Conservation (phyloP, 306 rosid genomes). For the Lithocarpus polystachyus region DNA sequence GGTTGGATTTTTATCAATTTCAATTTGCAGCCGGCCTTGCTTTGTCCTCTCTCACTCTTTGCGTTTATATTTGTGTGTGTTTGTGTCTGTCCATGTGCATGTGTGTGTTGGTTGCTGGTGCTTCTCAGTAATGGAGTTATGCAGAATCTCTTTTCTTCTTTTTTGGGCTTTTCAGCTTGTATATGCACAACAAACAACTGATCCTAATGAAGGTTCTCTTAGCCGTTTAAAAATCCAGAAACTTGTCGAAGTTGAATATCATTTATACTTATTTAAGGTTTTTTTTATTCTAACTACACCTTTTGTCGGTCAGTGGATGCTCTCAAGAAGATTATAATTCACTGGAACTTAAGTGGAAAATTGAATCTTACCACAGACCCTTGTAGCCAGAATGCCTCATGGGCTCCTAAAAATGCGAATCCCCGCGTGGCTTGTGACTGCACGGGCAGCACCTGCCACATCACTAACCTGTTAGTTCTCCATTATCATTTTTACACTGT, state of each 20-base stretch:
- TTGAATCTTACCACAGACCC: constrained; percentile 27
- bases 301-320: constrained; percentile 23
- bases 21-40: constrained; percentile 31
- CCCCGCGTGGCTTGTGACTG: constrained; percentile 34
- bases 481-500: not conserved
- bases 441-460: constrained; percentile 21
- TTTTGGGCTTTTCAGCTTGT: constrained; percentile 23
- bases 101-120: not conserved
- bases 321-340: constrained; percentile 24
- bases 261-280: not conserved
- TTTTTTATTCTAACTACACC: not conserved
- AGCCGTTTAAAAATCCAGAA: not conserved
- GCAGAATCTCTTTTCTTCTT: constrained; percentile 17
- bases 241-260: not conserved
- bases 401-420: constrained; percentile 29
- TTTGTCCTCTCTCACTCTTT: not conserved
- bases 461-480: constrained; percentile 31
- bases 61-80: not conserved
- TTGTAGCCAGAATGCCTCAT: constrained; percentile 27
- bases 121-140: constrained; percentile 24
- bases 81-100: not conserved
- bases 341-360: constrained; percentile 29
- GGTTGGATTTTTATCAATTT: not conserved
- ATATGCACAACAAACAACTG: constrained; percentile 23
- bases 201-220: constrained; percentile 33